phyloP scores from a whole-genome alignment of 495 filamentous ascomycete species.

The Amniculicola lignicola region DNA sequence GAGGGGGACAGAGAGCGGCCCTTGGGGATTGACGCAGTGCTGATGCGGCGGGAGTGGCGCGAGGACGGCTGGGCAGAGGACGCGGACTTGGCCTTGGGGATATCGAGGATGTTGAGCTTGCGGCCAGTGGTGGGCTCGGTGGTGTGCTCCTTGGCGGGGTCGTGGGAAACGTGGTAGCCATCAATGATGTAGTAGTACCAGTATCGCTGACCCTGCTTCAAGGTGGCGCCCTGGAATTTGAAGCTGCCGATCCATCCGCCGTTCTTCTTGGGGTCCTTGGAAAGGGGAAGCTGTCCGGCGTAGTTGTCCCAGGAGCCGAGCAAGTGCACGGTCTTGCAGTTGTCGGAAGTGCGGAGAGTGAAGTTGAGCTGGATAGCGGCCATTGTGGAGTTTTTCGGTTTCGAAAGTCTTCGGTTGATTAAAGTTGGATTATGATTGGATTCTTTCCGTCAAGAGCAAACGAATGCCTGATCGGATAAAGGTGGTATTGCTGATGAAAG shows the following conservation, averaged over 20 bases:
- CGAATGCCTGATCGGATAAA: conserved; percentile 22
- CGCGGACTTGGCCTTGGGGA: conserved; percentile 50
- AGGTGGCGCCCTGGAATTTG: conserved; percentile 80
- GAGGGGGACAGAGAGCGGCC: conserved; percentile 82
- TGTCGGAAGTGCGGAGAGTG: conserved; percentile 87
- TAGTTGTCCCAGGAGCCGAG: conserved; percentile 99
- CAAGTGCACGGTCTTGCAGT: conserved; percentile 96
- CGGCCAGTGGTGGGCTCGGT: conserved; percentile 96
- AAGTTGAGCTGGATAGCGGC: conserved; percentile 47
- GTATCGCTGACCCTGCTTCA: conserved; percentile 84
- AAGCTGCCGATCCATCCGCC: conserved; percentile 94
- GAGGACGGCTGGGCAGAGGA: conserved; percentile 35
- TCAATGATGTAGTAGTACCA: conserved; percentile 99
- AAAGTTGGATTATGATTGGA: conserved; percentile 15
- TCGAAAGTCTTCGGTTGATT: conserved; percentile 13
- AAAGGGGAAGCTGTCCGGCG: conserved; percentile 83
- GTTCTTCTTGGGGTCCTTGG: conserved; percentile 77
- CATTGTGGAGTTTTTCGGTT: conserved; percentile 38
- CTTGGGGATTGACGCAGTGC: conserved; percentile 66
- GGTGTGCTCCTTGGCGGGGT: conserved; percentile 84
- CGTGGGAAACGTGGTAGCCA: conserved; percentile 97
- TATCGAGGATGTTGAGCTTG: conserved; percentile 77
- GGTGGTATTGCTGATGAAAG: conserved; percentile 22
- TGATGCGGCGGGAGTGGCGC: conserved; percentile 46
- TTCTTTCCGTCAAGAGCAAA: conserved; percentile 20